Conservation (phyloP, 2,329 filamentous ascomycete species). For the Aspergillus sp. region DNA sequence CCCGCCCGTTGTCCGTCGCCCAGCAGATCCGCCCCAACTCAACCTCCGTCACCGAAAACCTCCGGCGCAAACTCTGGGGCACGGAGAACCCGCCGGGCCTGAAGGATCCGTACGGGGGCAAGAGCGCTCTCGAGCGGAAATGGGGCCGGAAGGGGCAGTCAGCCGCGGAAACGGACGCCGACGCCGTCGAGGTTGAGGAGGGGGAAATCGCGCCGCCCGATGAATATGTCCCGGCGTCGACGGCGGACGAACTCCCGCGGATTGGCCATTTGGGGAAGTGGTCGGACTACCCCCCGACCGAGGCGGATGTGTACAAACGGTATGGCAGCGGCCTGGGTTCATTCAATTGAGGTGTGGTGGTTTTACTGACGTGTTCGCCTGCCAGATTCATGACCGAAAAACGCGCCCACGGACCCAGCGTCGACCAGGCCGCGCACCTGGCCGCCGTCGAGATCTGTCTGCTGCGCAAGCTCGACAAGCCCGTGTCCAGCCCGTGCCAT, state of each 20-base stretch:
- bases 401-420: no score
- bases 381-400: no score
- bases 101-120: conserved; percentile 40
- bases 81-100: conserved; percentile 41
- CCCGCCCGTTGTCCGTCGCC: conserved; percentile 21
- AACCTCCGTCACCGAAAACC: conserved; percentile 34
- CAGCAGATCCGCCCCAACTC: conserved; percentile 29
- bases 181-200: conserved; percentile 7
- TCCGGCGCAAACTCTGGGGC: conserved; percentile 42
- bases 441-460: conserved; percentile 49
- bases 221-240: conserved; percentile 39
- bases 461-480: conserved; percentile 36
- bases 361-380: no score
- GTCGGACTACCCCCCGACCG: conserved; percentile 26
- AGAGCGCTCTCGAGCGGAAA: conserved; percentile 23
- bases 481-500: conserved; percentile 24
- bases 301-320: conserved; percentile 33
- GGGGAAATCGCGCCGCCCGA: conserved; percentile 8
- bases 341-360: neutral
- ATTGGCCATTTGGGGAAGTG: conserved; percentile 43
- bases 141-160: conserved; percentile 12
- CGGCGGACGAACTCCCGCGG: conserved; percentile 45
- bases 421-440: conserved; percentile 42
- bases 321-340: conserved; percentile 25
- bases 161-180: conserved; percentile 5